These are phyloP conservation scores for Vicia sativa DNA, from an alignment of 306 rosid species.

Conservation along the genomic window DNA sequence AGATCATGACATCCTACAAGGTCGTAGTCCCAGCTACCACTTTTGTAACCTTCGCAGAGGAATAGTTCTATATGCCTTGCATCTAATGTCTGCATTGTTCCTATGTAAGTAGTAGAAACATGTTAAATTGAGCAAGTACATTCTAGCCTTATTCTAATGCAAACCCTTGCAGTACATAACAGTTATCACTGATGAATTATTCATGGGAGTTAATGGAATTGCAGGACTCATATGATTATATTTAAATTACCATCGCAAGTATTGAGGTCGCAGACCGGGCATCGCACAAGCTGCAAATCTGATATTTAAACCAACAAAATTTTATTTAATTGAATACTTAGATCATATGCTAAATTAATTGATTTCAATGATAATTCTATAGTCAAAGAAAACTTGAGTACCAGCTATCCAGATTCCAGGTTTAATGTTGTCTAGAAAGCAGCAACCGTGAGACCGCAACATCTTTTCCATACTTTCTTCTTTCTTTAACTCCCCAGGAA, in stretches of 20 bases:
- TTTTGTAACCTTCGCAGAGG: slow-evolving; percentile 67
- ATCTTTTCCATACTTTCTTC: slow-evolving; percentile 51
- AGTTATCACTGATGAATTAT: slow-evolving; percentile 30
- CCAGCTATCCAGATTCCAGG: slow-evolving; percentile 97
- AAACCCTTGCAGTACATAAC: slow-evolving; percentile 21
- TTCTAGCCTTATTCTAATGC: slow-evolving; percentile 29
- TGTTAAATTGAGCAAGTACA: slow-evolving; percentile 28
- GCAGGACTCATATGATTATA: slow-evolving; percentile 6
- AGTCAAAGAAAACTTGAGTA: slow-evolving; percentile 35
- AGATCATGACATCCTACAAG: slow-evolving; percentile 82
- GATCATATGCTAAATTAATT: slow-evolving; percentile 17
- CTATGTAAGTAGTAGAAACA: slow-evolving; percentile 47
- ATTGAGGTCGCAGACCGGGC: slow-evolving; percentile 92
- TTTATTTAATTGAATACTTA: slow-evolving; percentile 15
- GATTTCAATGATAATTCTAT: slow-evolving; percentile 11
- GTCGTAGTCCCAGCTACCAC: slow-evolving; percentile 87
- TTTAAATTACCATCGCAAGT: slow-evolving; percentile 81
- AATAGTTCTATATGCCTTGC: slow-evolving; percentile 91
- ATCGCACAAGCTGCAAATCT: slow-evolving; percentile 98
- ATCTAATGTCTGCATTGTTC: slow-evolving; percentile 98
- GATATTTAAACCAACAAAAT: slow-evolving; percentile 42
- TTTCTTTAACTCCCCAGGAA: slow-evolving; percentile 49
- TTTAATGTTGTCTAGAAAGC: slow-evolving; percentile 69
- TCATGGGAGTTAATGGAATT: slow-evolving; percentile 16
- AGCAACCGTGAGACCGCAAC: slow-evolving; percentile 67